Conservation (phyloP, 495 filamentous ascomycete species). For the Penicillium paradoxum region DNA sequence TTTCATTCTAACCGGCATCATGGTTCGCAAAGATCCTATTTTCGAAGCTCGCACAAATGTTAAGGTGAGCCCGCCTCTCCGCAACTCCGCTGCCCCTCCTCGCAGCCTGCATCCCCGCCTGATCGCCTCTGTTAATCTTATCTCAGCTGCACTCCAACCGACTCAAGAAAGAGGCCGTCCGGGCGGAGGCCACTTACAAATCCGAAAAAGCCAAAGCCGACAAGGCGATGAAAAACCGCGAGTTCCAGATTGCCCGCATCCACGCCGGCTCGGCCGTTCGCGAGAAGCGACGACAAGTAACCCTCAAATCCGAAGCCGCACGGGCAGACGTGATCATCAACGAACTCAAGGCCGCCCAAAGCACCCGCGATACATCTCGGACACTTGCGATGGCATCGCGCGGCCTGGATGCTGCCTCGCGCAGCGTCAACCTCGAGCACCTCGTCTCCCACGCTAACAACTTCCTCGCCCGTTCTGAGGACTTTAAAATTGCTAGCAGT, state of each 20-base stretch:
- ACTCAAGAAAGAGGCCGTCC: conserved; percentile 44
- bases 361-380: conserved; percentile 43
- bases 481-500: conserved; percentile 44
- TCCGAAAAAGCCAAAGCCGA: conserved; percentile 47
- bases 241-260: conserved; percentile 49
- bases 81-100: not conserved
- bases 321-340: conserved; percentile 49
- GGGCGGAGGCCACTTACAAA: conserved; percentile 45
- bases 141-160: conserved; percentile 43
- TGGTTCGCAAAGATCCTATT: conserved; percentile 47
- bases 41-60: conserved; percentile 51
- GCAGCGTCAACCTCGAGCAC: conserved; percentile 42
- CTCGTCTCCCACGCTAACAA: conserved; percentile 45
- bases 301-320: conserved; percentile 42
- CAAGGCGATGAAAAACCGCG: conserved; percentile 45
- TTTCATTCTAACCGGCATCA: conserved; percentile 20
- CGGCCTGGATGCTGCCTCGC: conserved; percentile 41
- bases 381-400: conserved; percentile 42
- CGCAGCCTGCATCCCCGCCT: not conserved
- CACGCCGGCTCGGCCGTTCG: conserved; percentile 45
- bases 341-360: conserved; percentile 45
- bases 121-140: not conserved
- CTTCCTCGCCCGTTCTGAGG: conserved; percentile 42
- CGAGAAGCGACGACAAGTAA: conserved; percentile 45
- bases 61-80: conserved; percentile 27